Evolutionary conservation across 1,284 basidiomycete genomes (phyloP).

Genomic region (Naganishia sp.): DNA sequence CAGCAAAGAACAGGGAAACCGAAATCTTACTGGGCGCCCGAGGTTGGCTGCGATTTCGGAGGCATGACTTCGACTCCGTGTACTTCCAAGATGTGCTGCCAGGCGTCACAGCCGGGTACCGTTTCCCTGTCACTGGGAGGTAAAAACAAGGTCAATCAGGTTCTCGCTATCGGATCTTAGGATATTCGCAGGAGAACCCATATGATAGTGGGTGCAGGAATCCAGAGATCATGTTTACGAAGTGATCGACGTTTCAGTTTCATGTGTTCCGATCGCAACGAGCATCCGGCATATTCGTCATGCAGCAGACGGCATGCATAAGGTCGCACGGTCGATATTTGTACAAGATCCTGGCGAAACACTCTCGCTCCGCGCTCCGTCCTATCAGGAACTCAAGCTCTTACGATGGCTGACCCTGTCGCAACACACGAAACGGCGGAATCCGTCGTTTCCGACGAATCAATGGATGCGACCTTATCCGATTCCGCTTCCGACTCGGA

Average conservation of each 20-base stretch:
- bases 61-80: neutral
- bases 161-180: too few species aligned
- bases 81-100: too few species aligned
- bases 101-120: too few species aligned
- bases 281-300: slow-evolving; percentile 1
- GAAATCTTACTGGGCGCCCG: slow-evolving; percentile 12
- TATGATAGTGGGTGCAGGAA: too few species aligned
- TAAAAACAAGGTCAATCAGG: too few species aligned
- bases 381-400: neutral
- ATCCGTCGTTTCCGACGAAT: neutral
- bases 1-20: neutral
- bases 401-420: neutral
- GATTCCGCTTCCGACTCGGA: neutral
- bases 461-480: neutral
- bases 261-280: neutral
- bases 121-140: too few species aligned
- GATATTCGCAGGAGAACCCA: too few species aligned
- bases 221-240: slow-evolving; percentile 13
- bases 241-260: slow-evolving; percentile 26
- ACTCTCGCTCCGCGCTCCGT: neutral
- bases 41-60: slow-evolving; percentile 4
- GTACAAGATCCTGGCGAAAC: neutral
- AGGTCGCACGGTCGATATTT: too few species aligned
- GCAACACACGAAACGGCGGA: neutral
- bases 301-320: neutral